Conservation (phyloP, 345 rosid genomes). For the Cardamine occulta region DNA sequence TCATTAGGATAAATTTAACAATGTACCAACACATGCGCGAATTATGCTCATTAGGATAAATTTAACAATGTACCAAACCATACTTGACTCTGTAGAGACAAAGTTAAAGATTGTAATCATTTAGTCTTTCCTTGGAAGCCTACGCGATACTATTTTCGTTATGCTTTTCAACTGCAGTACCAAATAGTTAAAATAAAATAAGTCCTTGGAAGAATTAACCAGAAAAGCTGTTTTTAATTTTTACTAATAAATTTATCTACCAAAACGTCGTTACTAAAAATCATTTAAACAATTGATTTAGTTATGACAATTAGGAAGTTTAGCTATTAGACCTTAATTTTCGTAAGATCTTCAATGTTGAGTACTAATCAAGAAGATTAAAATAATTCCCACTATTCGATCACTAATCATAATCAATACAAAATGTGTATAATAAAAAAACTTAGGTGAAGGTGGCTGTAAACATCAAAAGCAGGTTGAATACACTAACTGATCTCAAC, state of each 20-base stretch:
- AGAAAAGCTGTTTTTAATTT: neutral
- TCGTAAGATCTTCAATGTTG: neutral
- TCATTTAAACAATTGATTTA: neutral
- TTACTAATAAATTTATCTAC: neutral
- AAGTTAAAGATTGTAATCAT: conserved; percentile 29
- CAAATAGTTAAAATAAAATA: neutral
- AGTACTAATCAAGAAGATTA: neutral
- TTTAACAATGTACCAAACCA: conserved; percentile 27
- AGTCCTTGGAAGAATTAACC: neutral
- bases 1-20: conserved; percentile 19
- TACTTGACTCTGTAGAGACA: neutral
- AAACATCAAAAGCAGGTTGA: conserved; percentile 34
- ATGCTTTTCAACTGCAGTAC: conserved; percentile 14
- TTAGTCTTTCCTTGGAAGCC: conserved; percentile 38
- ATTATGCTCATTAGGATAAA: conserved; percentile 10
- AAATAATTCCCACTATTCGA: neutral
- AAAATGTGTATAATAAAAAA: conserved; percentile 10
- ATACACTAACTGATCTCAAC: conserved; percentile 40
- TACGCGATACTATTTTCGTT: neutral
- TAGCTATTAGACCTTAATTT: neutral
- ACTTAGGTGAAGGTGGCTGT: conserved; percentile 41
- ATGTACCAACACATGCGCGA: conserved; percentile 16
- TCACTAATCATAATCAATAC: conserved; percentile 4
- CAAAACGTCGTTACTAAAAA: neutral
- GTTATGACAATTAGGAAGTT: neutral